Evolutionary conservation across 129 eudicot species (phyloP), one percentile per base, ranked within the genome.

Genomic region (Pseudognaphalium luteoalbum): DNA sequence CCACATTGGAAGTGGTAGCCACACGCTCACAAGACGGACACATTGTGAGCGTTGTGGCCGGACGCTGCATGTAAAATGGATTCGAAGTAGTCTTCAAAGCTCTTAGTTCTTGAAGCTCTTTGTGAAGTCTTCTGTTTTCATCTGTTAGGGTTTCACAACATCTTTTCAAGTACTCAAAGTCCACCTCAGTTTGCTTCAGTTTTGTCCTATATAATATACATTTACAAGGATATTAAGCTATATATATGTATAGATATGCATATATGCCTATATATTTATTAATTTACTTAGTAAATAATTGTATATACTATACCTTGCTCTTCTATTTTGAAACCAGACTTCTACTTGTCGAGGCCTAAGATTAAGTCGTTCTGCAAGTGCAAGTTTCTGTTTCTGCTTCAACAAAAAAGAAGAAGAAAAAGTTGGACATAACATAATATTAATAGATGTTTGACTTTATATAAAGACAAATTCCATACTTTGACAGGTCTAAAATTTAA

Each of bases 251-350:
- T 35, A 61, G 16, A 59, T 44, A 44, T 44, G 52, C 17, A 44
- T 25, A 25, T 25, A 25, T 25, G 28, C 28, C 0, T 25, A 25
- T 25, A 25, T 25, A 2, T 6, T 41, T 8, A 4, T 4, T 11
- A 39, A 3, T 17, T 35, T 1, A 19, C 25, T 47, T 20, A 16
- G 65, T 20, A 52, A 16, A 28, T 17, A 15, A 41, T n/a, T 29
- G 25, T 17, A 41, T 41, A 41, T 41, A 41, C 19, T 54, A 52
- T 29, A 88, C 97, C 97, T 88, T 50, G 97, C 97, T 72, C 97
- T 86, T 86, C 97, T 83, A 63, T 91, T 91, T 65, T 91, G 97
- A 77, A 91, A 91, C 97, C 97, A 91, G 56, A 91, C 93, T 77
- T 91, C 97, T 50, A 91, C 93, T 72, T 91, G 97, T 54, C 97